Evolutionary conservation across 2,329 filamentous ascomycete species (phyloP).

Genomic region (Pseudocercospora crystallina): DNA sequence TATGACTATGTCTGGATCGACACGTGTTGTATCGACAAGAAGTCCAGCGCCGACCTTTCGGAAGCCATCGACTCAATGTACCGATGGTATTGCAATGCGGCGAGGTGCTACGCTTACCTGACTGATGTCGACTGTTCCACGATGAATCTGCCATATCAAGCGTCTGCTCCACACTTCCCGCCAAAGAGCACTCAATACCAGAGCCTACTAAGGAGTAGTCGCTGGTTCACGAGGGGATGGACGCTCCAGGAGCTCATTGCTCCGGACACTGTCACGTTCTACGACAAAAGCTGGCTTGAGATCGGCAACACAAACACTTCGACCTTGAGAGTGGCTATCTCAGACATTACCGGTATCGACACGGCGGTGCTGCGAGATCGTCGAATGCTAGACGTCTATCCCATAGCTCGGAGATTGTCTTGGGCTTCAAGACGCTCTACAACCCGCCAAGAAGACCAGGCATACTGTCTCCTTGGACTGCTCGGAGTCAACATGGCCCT

Average conservation of each 20-base stretch:
- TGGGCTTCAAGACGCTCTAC: constrained; percentile 20
- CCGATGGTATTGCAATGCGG: constrained; percentile 20
- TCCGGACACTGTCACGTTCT: constrained; percentile 20
- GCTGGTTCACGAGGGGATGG: constrained; percentile 23
- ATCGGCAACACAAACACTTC: background rate
- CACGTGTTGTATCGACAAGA: constrained; percentile 27
- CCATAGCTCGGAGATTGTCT: constrained; percentile 15
- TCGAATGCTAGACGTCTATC: background rate
- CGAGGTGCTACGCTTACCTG: constrained; percentile 22
- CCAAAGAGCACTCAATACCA: constrained; percentile 3
- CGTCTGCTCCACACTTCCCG: background rate
- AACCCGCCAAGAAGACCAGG: constrained; percentile 22
- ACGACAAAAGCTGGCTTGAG: constrained; percentile 3
- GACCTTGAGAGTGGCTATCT: background rate
- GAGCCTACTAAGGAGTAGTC: background rate
- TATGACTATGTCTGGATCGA: constrained; percentile 13
- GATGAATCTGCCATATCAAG: background rate
- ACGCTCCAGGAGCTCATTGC: too few relatives aligned
- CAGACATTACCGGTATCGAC: constrained; percentile 8
- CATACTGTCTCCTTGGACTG: constrained; percentile 24
- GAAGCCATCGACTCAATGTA: constrained; percentile 28
- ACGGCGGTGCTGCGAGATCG: background rate
- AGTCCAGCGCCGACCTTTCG: constrained; percentile 20
- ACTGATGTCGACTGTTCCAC: constrained; percentile 9
- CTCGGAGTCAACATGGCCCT: constrained; percentile 23